These are phyloP conservation scores for Madurella mycetomatis DNA, from an alignment of 2,329 filamentous ascomycete species.

Conservation along the genomic window DNA sequence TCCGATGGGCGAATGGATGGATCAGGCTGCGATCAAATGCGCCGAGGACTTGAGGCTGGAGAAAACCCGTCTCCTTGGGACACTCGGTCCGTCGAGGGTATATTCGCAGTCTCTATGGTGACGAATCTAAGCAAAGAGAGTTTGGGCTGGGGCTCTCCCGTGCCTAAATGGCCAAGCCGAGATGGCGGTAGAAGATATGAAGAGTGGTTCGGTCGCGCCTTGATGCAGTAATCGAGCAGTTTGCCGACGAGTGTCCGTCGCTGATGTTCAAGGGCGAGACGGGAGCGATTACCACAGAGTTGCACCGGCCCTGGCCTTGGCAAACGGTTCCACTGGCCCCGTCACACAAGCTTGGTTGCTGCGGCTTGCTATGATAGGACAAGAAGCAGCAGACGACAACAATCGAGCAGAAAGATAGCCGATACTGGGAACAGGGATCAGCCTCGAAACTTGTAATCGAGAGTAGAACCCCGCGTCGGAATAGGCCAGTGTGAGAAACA, in stretches of 20 bases:
- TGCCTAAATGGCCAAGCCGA: neutral
- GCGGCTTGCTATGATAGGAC: slow-evolving; percentile 7
- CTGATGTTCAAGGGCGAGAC: neutral
- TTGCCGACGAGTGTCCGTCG: neutral
- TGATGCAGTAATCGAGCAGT: neutral
- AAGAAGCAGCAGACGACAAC: slow-evolving; percentile 1
- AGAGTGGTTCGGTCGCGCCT: neutral
- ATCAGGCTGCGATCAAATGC: slow-evolving; percentile 14
- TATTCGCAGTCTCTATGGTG: neutral
- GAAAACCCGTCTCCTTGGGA: neutral
- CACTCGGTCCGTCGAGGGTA: neutral
- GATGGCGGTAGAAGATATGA: neutral
- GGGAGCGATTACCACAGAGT: slow-evolving; percentile 11
- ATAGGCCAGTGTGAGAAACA: too few relatives aligned
- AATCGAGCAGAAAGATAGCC: neutral
- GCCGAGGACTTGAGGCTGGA: neutral
- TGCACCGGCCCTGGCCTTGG: slow-evolving; percentile 15
- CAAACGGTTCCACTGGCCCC: slow-evolving; percentile 6
- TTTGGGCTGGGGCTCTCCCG: neutral
- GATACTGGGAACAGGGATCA: too few relatives aligned
- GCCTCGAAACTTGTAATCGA: too few relatives aligned
- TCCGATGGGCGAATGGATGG: slow-evolving; percentile 15
- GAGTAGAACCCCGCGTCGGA: too few relatives aligned
- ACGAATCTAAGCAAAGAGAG: neutral
- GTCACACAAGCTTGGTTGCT: slow-evolving; percentile 13